These are phyloP conservation scores for Paraglomus occultum DNA, from an alignment of 192 early-diverging fungal genomes.

Conservation along the genomic window DNA sequence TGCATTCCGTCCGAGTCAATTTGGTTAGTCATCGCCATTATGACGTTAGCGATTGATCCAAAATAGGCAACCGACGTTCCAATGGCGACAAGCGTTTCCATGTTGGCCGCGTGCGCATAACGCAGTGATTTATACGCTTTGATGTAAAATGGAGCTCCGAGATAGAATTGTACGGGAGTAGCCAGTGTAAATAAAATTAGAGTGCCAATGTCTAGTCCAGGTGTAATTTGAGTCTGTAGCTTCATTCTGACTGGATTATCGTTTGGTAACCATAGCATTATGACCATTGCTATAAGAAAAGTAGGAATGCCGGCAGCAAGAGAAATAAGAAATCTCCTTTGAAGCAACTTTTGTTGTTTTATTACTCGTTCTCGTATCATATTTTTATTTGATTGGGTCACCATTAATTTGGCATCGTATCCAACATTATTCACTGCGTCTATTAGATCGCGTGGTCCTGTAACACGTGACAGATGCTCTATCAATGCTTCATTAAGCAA, in stretches of 20 bases:
- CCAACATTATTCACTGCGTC: constrained; percentile 59
- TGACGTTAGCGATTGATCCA: constrained; percentile 35
- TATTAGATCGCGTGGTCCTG: constrained; percentile 66
- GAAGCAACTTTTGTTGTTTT: constrained; percentile 36
- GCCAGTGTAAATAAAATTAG: constrained; percentile 58
- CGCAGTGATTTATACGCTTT: constrained; percentile 63
- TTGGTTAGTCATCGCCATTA: constrained; percentile 17
- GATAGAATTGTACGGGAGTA: constrained; percentile 71
- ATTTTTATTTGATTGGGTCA: constrained; percentile 33
- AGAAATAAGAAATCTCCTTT: constrained; percentile 46
- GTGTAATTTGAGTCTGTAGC: constrained; percentile 49
- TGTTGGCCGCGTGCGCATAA: constrained; percentile 65
- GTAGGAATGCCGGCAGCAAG: constrained; percentile 66
- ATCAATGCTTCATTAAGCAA: constrained; percentile 50
- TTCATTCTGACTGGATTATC: constrained; percentile 41
- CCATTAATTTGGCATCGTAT: constrained; percentile 48
- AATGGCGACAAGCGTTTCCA: constrained; percentile 77
- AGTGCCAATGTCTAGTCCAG: constrained; percentile 54
- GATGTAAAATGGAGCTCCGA: constrained; percentile 66
- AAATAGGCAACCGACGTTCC: constrained; percentile 74
- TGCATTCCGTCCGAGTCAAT: constrained; percentile 33
- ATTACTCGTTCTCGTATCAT: constrained; percentile 47
- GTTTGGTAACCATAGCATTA: constrained; percentile 62
- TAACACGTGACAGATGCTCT: constrained; percentile 45
- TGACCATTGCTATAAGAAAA: constrained; percentile 69